Evolutionary conservation across 2,329 filamentous ascomycete species (phyloP).

Genomic region (Diaporthe sp.): DNA sequence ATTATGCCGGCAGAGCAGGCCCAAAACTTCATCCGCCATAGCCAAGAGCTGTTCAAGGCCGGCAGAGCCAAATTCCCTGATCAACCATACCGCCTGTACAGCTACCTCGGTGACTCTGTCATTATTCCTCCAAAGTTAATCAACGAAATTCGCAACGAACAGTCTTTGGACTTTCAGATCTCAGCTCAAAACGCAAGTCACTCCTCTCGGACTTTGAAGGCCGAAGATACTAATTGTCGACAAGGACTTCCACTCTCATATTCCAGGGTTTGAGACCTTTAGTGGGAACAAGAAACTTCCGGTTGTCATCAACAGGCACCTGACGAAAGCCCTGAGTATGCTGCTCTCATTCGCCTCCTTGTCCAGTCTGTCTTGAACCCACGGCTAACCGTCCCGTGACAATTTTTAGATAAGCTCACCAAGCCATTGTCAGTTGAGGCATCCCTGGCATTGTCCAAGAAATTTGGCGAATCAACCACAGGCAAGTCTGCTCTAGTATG

Average conservation of each 20-base stretch:
- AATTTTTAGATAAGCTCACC: slow-evolving; percentile 14
- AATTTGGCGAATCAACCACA: slow-evolving; percentile 2
- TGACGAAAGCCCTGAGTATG: slow-evolving; percentile 32
- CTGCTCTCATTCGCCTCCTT: neutral
- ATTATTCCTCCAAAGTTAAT: neutral
- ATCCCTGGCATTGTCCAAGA: neutral
- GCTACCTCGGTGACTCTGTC: slow-evolving; percentile 13
- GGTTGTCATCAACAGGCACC: neutral
- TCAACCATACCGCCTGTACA: slow-evolving; percentile 25
- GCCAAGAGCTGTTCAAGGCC: neutral
- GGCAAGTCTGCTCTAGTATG: neutral
- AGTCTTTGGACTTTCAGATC: neutral
- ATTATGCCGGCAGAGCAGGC: neutral
- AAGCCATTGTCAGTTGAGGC: slow-evolving; percentile 22
- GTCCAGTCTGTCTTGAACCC: no score
- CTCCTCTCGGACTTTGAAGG: neutral
- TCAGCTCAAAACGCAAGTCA: neutral
- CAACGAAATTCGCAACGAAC: slow-evolving; percentile 20
- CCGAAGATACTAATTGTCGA: neutral
- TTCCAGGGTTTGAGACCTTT: slow-evolving; percentile 20
- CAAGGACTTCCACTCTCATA: neutral
- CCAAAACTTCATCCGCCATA: neutral
- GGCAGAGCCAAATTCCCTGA: slow-evolving; percentile 5
- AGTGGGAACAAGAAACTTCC: neutral
- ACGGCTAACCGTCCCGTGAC: neutral